A percentile compares a stretch with the other conserved stretches of the same genome.
These are phyloP conservation scores for Botrytis paeoniae DNA, from an alignment of 2,329 filamentous ascomycete genomes.

Conservation along the genomic window DNA sequence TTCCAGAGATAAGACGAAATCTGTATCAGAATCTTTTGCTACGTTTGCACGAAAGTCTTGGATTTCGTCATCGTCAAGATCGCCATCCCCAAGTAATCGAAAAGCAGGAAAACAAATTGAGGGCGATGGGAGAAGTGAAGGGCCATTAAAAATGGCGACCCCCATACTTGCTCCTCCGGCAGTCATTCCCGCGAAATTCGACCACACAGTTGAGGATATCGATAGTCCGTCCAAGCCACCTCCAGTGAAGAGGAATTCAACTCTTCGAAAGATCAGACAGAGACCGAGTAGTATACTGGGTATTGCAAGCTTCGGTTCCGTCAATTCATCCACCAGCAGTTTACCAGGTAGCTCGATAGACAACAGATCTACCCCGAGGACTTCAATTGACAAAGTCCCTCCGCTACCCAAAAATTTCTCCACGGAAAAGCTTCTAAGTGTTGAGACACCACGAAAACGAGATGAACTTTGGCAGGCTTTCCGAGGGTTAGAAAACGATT, in stretches of 20 bases:
- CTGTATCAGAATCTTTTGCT: constrained; percentile 49
- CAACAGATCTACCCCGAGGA: constrained; percentile 43
- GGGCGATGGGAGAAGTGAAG: constrained; percentile 23
- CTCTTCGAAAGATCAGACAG: constrained; percentile 32
- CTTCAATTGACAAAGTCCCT: constrained; percentile 46
- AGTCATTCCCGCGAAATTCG: constrained; percentile 27
- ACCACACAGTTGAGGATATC: constrained; percentile 24
- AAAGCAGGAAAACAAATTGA: constrained; percentile 26
- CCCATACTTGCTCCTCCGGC: constrained; percentile 25
- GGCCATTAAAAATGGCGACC: constrained; percentile 25
- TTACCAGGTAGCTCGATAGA: constrained; percentile 46
- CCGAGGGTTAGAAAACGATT: constrained; percentile 65
- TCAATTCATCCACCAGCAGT: constrained; percentile 38
- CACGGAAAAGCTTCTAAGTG: constrained; percentile 37
- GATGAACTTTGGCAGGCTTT: constrained; percentile 70
- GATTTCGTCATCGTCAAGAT: constrained; percentile 44
- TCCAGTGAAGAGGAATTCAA: constrained; percentile 22
- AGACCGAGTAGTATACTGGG: constrained; percentile 35
- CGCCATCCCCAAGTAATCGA: constrained; percentile 44
- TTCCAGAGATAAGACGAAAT: constrained; percentile 42
- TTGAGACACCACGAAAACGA: constrained; percentile 50
- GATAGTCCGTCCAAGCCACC: constrained; percentile 28
- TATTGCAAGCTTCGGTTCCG: constrained; percentile 32
- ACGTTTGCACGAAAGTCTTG: constrained; percentile 51
- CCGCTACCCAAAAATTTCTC: constrained; percentile 44